Percentiles rank a stretch among this genome's conserved stretches.
phyloP scores from a whole-genome alignment of 1,284 basidiomycete species.

The Cerrena zonata region DNA sequence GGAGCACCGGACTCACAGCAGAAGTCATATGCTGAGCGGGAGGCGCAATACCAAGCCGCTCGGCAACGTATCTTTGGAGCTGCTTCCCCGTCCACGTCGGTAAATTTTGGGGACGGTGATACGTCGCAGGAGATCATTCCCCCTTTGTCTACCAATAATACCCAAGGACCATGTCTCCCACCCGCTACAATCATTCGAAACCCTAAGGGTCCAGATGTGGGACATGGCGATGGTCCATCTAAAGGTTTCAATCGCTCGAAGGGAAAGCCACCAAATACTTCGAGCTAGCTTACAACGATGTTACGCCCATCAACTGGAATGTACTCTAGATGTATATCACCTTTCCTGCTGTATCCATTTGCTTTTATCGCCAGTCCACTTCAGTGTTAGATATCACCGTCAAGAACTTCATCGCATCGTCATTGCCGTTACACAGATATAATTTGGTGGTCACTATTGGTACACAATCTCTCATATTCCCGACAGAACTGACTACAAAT shows the following conservation, averaged over 20 bases:
- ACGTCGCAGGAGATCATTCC: background rate
- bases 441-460: too few relatives aligned
- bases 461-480: too few relatives aligned
- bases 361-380: too few relatives aligned
- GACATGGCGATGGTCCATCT: background rate
- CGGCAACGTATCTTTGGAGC: conserved; percentile 33
- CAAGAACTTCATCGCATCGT: too few relatives aligned
- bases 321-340: too few relatives aligned
- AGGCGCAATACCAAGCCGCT: conserved; percentile 35
- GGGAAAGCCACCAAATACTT: background rate
- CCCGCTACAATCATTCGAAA: conserved; percentile 12
- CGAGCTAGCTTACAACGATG: background rate
- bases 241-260: conserved; percentile 7
- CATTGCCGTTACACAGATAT: too few relatives aligned
- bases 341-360: too few relatives aligned
- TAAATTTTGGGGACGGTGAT: background rate
- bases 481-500: too few relatives aligned
- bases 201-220: conserved; percentile 9
- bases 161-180: background rate
- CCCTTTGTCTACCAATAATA: background rate
- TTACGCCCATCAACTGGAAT: too few relatives aligned
- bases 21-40: conserved; percentile 30
- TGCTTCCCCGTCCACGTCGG: background rate
- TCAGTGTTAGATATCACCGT: too few relatives aligned
- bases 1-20: conserved; percentile 13